Base-by-base conservation (phyloP, 345 rosid species). In the Brassica nigra region DNA sequence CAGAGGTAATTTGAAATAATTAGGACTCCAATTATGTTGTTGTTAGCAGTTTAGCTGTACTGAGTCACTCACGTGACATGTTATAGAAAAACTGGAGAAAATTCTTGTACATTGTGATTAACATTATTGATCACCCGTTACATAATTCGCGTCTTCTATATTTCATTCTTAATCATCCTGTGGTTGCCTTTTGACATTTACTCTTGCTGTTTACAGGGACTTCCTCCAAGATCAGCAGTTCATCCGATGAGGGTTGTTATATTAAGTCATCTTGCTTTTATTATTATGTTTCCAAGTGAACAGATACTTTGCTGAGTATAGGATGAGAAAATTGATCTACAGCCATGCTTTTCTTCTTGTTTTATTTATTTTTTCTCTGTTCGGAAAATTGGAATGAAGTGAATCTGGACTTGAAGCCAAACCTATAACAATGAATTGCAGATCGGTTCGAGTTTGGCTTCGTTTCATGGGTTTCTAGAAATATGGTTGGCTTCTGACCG, bases 181-280 rank as follows among this genome's bases (percentile, higher is more conserved):
- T 59, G 68, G 47, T 5, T 33, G 66, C 44, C 65, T 66, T 44
- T 55, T 81, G 65, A 81, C 69, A 8, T 36, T 70, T 57, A 20
- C 27, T 73, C 58, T 33, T 63, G 23, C 11, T 75, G 9, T 68
- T 76, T 71, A 49, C 88, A 95, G 99, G 99, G 98, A 64, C 92
- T 91, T 82, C 99, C 99, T 80, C 98, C 98, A 75, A 87, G 99
- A 89, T 94, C 99, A 68, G 83, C 91, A 0, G 99, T 95, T 74
- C 99, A 95, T 89, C 99, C 99, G 28, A 95, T 95, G 99, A 92
- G 99, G 94, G 99, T 95, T 71, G 86, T 92, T 91, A 76, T 81
- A 68, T 79, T 69, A 42, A 33, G 64, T 76, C 77, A 65, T 76
- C 76, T 74, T 77, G 37, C 67, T 39, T 69, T 77, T 55, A 8